Percentiles rank a stretch among this genome's conserved stretches.
These are phyloP conservation scores for Phytopythium sindhum DNA, from an alignment of 352 stramenopile species.

Conservation along the genomic window DNA sequence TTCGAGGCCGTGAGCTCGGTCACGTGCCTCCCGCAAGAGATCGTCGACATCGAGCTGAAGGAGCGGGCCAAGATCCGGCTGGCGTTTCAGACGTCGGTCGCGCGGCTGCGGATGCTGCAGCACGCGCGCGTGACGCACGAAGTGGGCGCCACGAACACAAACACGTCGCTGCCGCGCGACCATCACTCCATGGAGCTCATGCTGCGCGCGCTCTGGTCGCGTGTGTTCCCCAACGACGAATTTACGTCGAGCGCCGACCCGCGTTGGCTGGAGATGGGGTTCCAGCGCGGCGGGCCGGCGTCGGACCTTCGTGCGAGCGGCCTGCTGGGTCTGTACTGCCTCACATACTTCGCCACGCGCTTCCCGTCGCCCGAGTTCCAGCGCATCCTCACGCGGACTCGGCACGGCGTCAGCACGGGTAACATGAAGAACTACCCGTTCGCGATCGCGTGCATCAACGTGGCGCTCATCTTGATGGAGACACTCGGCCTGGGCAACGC, in stretches of 20 bases:
- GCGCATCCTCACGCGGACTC: constrained; percentile 68
- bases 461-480: constrained; percentile 67
- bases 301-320: constrained; percentile 82
- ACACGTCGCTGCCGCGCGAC: constrained; percentile 62
- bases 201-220: constrained; percentile 67
- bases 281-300: constrained; percentile 74
- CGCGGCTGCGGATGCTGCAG: constrained; percentile 65
- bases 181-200: constrained; percentile 76
- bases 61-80: constrained; percentile 71
- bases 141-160: constrained; percentile 3
- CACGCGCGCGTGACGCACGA: constrained; percentile 81
- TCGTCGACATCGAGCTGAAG: constrained; percentile 77
- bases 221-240: constrained; percentile 52
- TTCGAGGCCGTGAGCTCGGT: constrained; percentile 68
- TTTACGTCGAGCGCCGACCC: constrained; percentile 74
- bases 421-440: constrained; percentile 89
- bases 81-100: constrained; percentile 61
- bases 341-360: constrained; percentile 77
- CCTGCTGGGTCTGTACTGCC: constrained; percentile 78
- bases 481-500: constrained; percentile 75
- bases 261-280: constrained; percentile 80
- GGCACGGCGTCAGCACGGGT: constrained; percentile 78
- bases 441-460: constrained; percentile 86
- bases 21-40: constrained; percentile 52
- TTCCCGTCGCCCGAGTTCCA: constrained; percentile 60